Conservation (phyloP, 1,284 basidiomycete species). For the Cryptococcus floricola region DNA sequence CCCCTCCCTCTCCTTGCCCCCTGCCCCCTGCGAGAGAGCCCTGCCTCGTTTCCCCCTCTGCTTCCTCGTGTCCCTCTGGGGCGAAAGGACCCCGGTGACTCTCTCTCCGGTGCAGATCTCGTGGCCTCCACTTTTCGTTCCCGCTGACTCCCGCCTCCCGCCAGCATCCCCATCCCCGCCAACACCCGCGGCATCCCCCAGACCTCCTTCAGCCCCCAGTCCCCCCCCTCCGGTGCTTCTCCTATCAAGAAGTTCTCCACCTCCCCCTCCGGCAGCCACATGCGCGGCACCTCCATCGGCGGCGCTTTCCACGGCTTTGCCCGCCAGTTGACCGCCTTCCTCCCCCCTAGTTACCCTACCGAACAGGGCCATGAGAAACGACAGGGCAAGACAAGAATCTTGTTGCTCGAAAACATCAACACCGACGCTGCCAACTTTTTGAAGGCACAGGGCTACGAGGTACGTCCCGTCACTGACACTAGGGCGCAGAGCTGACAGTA, state of each 20-base stretch:
- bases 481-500: neutral
- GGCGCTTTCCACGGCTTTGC: slow-evolving; percentile 20
- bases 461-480: slow-evolving; percentile 17
- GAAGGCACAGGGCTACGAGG: slow-evolving; percentile 71
- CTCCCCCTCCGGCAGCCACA: slow-evolving; percentile 22
- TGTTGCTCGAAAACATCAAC: slow-evolving; percentile 94
- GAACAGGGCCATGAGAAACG: slow-evolving; percentile 29
- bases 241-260: slow-evolving; percentile 23
- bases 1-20: neutral
- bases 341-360: slow-evolving; percentile 40
- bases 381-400: slow-evolving; percentile 51
- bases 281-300: slow-evolving; percentile 14
- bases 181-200: slow-evolving; percentile 44
- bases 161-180: slow-evolving; percentile 48
- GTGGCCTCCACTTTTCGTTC: neutral
- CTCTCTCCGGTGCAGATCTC: neutral
- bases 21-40: no score
- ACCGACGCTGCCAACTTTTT: slow-evolving; percentile 81
- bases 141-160: neutral
- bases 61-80: no score
- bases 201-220: slow-evolving; percentile 27
- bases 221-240: slow-evolving; percentile 28
- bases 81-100: no score
- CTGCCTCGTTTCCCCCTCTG: no score
- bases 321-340: slow-evolving; percentile 46